These are phyloP conservation scores for Phaeosphaeriaceae sp. DNA, from an alignment of 2,329 filamentous ascomycete species.

Conservation along the genomic window DNA sequence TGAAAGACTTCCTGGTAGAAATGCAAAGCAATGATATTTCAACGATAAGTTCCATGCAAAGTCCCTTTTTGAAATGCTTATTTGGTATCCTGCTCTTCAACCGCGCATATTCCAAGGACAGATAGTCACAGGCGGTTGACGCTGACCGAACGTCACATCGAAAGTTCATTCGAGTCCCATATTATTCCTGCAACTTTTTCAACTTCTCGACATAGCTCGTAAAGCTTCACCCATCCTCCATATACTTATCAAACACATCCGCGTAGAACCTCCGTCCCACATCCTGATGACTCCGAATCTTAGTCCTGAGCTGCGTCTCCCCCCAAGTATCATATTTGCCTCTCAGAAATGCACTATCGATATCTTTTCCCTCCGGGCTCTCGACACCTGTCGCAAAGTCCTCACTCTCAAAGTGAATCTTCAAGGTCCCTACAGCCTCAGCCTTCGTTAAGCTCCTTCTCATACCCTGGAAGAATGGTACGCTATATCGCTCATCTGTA, in stretches of 20 bases:
- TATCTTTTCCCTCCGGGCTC: slow-evolving; percentile 10
- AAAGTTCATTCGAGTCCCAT: background rate
- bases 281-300: slow-evolving; percentile 41
- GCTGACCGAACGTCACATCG: background rate
- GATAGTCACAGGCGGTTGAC: no score
- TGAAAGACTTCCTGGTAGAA: no score
- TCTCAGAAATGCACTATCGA: slow-evolving; percentile 17
- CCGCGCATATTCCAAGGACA: no score
- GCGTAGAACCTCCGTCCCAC: slow-evolving; percentile 49
- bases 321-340: slow-evolving; percentile 38
- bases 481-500: slow-evolving; percentile 32
- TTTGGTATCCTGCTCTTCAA: no score
- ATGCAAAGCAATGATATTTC: no score
- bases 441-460: slow-evolving; percentile 29
- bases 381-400: slow-evolving; percentile 6
- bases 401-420: slow-evolving; percentile 8
- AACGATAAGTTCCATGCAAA: no score
- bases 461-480: slow-evolving; percentile 50
- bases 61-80: no score
- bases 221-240: slow-evolving; percentile 5
- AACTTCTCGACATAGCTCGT: background rate
- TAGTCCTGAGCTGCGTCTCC: slow-evolving; percentile 49
- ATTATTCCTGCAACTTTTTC: background rate
- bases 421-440: slow-evolving; percentile 12
- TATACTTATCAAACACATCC: slow-evolving; percentile 17